These are phyloP conservation scores for Verbena officinalis DNA, from an alignment of 257 asterid species.

Conservation along the genomic window DNA sequence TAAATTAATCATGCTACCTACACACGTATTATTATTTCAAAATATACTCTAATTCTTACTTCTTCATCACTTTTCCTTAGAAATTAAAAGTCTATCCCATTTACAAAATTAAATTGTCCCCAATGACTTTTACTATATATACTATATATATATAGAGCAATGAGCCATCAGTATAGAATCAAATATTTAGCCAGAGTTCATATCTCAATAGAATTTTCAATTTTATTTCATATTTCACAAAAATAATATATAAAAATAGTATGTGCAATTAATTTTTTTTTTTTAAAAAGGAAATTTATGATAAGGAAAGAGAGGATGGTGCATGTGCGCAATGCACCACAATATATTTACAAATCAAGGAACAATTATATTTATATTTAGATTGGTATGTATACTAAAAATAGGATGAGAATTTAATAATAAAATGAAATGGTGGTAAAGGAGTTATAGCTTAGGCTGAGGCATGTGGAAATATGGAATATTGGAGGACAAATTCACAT, in stretches of 20 bases:
- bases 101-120: background rate
- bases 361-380: background rate
- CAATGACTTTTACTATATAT: background rate
- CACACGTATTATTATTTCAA: background rate
- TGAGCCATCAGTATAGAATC: too few species aligned
- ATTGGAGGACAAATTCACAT: conserved; percentile 43
- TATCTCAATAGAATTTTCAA: too few species aligned
- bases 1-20: background rate
- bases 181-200: too few species aligned
- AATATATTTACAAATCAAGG: background rate
- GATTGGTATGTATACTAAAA: background rate
- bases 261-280: too few species aligned
- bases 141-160: too few species aligned
- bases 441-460: too few species aligned
- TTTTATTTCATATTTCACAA: too few species aligned
- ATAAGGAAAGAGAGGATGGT: background rate
- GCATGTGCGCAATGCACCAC: background rate
- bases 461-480: conserved; percentile 67
- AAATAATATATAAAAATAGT: too few species aligned
- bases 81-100: too few species aligned
- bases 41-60: background rate
- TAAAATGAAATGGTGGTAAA: background rate
- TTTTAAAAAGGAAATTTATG: too few species aligned
- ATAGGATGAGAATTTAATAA: background rate
- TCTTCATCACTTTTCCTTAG: background rate